Evolutionary conservation across 2,329 filamentous ascomycete genomes (phyloP).

Genomic region (Ceratocystis cacaofunesta): DNA sequence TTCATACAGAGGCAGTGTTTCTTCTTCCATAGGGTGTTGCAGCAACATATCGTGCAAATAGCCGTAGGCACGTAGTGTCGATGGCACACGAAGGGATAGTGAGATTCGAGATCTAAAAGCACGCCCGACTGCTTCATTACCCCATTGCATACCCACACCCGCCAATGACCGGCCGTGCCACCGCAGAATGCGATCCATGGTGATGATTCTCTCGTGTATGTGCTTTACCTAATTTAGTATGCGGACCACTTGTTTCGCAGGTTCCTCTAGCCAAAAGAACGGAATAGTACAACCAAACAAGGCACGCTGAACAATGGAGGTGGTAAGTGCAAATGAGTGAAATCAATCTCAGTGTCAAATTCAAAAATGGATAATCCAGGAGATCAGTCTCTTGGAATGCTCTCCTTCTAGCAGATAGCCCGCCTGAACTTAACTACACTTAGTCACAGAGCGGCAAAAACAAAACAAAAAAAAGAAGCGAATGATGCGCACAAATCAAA

Average conservation of each 20-base stretch:
- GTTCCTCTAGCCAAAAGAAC: no score
- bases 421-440: no score
- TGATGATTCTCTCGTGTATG: background rate
- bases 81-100: background rate
- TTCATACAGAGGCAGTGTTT: constrained; percentile 20
- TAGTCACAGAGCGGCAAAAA: background rate
- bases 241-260: background rate
- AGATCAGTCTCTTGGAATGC: no score
- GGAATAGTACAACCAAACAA: no score
- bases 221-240: background rate
- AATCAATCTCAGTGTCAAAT: no score
- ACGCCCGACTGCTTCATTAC: background rate
- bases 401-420: no score
- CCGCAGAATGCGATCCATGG: background rate
- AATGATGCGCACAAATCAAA: background rate
- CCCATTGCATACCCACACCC: no score
- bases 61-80: constrained; percentile 7
- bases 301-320: no score
- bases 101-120: background rate
- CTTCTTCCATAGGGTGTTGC: constrained; percentile 20
- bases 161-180: background rate
- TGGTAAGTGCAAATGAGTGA: no score
- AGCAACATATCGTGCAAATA: constrained; percentile 16
- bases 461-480: background rate
- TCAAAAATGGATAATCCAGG: no score